Evolutionary conservation across 2,329 filamentous ascomycete genomes (phyloP).

Genomic region (Scedosporium dehoogii): DNA sequence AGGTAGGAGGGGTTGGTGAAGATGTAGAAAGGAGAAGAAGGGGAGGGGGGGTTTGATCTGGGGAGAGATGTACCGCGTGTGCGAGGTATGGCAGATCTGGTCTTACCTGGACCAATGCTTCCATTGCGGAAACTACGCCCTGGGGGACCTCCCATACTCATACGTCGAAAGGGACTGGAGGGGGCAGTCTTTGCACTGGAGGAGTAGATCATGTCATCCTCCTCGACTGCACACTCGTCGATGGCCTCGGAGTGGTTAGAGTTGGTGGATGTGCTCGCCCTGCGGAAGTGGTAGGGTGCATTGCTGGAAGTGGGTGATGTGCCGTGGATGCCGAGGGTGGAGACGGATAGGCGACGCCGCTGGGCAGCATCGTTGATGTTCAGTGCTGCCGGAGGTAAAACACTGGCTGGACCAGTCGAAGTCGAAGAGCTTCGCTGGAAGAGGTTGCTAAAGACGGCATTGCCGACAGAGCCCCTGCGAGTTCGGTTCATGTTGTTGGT

Average conservation of each 20-base stretch:
- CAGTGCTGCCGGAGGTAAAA: conserved; percentile 32
- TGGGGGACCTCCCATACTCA: conserved; percentile 77
- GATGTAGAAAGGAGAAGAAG: conserved; percentile 15
- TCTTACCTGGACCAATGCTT: conserved; percentile 57
- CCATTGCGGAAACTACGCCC: conserved; percentile 46
- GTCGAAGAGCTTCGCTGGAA: conserved; percentile 48
- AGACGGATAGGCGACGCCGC: conserved; percentile 63
- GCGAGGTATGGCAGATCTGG: conserved; percentile 25
- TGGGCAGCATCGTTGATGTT: conserved; percentile 40
- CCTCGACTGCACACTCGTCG: conserved; percentile 66
- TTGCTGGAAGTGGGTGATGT: conserved; percentile 48
- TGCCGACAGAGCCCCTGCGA: conserved; percentile 48
- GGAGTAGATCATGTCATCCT: conserved; percentile 45
- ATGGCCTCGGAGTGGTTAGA: conserved; percentile 46
- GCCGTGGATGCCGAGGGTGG: conserved; percentile 64
- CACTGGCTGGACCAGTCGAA: conserved; percentile 28
- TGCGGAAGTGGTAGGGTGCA: conserved; percentile 43
- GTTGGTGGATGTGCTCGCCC: conserved; percentile 58
- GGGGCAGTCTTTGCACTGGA: conserved; percentile 46
- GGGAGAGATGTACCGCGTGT: conserved; percentile 18
- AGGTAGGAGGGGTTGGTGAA: background rate
- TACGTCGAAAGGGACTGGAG: conserved; percentile 69
- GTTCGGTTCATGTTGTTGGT: conserved; percentile 21
- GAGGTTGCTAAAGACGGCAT: conserved; percentile 46
- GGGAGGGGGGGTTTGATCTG: background rate